Evolutionary conservation across 164 flowering plant species (phyloP).

Genomic region (Sedum album): DNA sequence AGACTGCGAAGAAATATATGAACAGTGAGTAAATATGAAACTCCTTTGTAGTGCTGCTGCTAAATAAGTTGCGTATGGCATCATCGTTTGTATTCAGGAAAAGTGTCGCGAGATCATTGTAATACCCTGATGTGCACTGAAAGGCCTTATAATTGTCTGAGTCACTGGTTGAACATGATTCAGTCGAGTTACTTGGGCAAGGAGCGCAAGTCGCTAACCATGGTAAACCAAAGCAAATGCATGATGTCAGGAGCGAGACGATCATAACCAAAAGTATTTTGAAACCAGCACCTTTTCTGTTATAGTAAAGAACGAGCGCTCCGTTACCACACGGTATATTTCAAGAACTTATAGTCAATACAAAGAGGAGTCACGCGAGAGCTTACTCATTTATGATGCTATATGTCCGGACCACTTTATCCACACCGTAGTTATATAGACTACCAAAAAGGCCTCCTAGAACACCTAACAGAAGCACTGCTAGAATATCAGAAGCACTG

Average conservation of each 20-base stretch:
- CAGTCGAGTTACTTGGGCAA: constrained; percentile 45
- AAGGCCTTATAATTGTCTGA: constrained; percentile 75
- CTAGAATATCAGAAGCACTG: constrained; percentile 48
- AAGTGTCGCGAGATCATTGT: constrained; percentile 90
- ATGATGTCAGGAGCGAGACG: constrained; percentile 66
- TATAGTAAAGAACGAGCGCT: neutral
- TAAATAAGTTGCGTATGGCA: constrained; percentile 74
- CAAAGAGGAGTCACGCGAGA: neutral
- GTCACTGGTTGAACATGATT: constrained; percentile 24
- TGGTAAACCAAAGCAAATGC: constrained; percentile 53
- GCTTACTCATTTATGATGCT: constrained; percentile 78
- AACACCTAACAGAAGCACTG: constrained; percentile 54
- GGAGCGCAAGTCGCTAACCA: constrained; percentile 38
- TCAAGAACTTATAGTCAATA: neutral
- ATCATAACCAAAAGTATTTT: constrained; percentile 47
- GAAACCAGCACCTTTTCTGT: constrained; percentile 63
- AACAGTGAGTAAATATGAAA: constrained; percentile 45
- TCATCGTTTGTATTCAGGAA: constrained; percentile 84
- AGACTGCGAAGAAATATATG: constrained; percentile 52
- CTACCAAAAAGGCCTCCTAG: constrained; percentile 86
- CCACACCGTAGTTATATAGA: constrained; percentile 77
- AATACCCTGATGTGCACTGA: constrained; percentile 63
- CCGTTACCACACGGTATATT: neutral
- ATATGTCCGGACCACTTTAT: constrained; percentile 72
- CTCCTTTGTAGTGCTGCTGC: constrained; percentile 34